These are phyloP conservation scores for Chlorella sp. DNA, from an alignment of 139 green algal genomes.

Conservation along the genomic window DNA sequence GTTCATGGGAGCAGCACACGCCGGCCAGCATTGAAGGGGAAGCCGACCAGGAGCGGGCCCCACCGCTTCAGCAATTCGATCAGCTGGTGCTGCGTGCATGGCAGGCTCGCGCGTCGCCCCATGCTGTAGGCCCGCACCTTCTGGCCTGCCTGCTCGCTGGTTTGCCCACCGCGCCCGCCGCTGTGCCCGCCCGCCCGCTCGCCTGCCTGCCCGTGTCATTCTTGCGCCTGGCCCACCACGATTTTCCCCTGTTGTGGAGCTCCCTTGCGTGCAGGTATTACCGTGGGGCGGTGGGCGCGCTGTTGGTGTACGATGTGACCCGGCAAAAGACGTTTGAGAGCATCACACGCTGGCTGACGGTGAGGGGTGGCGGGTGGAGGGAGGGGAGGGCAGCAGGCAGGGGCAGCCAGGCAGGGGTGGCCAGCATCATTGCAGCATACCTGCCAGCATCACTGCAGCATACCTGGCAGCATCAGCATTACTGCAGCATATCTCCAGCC, in stretches of 20 bases:
- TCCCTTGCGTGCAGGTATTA: conserved; percentile 86
- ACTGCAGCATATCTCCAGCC: not conserved
- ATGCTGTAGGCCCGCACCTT: not conserved
- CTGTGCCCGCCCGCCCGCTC: not conserved
- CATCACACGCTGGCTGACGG: conserved; percentile 92
- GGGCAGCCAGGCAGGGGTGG: not conserved
- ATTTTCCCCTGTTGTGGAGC: too few relatives aligned
- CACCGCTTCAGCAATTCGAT: too few relatives aligned
- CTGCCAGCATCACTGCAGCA: not conserved
- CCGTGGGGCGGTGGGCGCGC: conserved; percentile 92
- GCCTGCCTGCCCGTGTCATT: too few relatives aligned
- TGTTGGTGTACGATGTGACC: conserved; percentile 99
- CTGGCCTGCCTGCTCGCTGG: not conserved
- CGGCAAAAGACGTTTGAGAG: conserved; percentile 95
- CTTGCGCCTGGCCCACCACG: too few relatives aligned
- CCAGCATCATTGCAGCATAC: not conserved
- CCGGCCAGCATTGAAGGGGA: too few relatives aligned
- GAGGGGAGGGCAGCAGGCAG: not conserved
- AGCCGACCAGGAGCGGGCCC: too few relatives aligned
- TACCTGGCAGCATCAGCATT: too few relatives aligned
- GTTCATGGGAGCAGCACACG: too few relatives aligned
- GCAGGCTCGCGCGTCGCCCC: not conserved
- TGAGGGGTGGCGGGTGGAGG: not conserved
- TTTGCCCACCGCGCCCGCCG: too few relatives aligned
- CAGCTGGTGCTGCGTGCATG: too few relatives aligned